A percentile compares a stretch with the other conserved stretches of the same genome.
phyloP scores from a whole-genome alignment of 1,284 basidiomycete species.

The Trichosporon sp. region DNA sequence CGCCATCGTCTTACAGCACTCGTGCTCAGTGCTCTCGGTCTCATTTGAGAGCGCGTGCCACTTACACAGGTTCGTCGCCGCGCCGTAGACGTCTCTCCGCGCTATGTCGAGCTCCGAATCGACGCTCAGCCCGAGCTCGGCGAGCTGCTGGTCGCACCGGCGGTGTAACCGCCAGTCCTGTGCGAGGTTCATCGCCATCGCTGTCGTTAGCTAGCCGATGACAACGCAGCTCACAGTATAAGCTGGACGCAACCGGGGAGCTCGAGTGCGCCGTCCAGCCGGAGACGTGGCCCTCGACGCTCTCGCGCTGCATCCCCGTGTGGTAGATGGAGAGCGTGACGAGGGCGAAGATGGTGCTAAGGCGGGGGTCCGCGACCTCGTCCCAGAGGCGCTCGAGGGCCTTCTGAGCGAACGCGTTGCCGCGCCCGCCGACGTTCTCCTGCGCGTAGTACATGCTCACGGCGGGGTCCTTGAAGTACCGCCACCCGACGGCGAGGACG shows the following conservation, averaged over 20 bases:
- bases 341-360: slow-evolving; percentile 22
- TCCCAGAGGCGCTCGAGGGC: slow-evolving; percentile 18
- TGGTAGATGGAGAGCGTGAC: slow-evolving; percentile 19
- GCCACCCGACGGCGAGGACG: slow-evolving; percentile 23
- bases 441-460: slow-evolving; percentile 20
- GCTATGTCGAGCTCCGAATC: slow-evolving; percentile 23
- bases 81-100: slow-evolving; percentile 22
- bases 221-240: neutral
- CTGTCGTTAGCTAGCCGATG: neutral
- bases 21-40: too few species aligned
- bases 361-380: slow-evolving; percentile 15
- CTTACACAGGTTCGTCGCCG: slow-evolving; percentile 20
- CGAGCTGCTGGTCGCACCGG: slow-evolving; percentile 22
- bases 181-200: slow-evolving; percentile 1
- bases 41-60: too few species aligned
- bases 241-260: slow-evolving; percentile 8
- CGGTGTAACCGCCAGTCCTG: slow-evolving; percentile 20
- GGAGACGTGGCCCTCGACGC: neutral
- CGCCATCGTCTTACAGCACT: too few species aligned
- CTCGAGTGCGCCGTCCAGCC: neutral
- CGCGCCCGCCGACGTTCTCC: slow-evolving; percentile 6
- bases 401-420: slow-evolving; percentile 18
- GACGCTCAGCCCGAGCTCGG: slow-evolving; percentile 16
- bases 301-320: slow-evolving; percentile 21
- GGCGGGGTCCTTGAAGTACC: slow-evolving; percentile 17